Evolutionary conservation across 768 basidiomycete genomes (phyloP).

Genomic region (Boletus eberwhitei): DNA sequence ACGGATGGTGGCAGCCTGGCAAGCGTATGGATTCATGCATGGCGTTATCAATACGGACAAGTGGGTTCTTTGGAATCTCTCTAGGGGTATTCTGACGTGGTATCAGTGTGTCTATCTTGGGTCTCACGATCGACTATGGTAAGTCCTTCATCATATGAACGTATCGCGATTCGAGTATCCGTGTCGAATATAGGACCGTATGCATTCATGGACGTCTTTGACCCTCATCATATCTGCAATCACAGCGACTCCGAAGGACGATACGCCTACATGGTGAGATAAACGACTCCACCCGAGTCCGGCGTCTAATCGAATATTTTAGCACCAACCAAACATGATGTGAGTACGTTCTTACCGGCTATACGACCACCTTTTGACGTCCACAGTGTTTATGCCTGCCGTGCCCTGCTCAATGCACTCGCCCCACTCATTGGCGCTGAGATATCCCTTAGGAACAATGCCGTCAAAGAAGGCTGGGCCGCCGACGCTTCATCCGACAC

Average conservation of each 20-base stretch:
- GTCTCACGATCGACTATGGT: conserved; percentile 78
- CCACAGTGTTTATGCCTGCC: conserved; percentile 70
- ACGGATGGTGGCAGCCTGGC: conserved; percentile 93
- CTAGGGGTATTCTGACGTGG: conserved; percentile 4
- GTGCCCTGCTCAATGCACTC: conserved; percentile 71
- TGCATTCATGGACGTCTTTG: conserved; percentile 94
- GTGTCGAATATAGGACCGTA: conserved; percentile 61
- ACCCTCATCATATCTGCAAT: conserved; percentile 84
- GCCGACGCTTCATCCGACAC: conserved; percentile 47
- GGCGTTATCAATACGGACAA: conserved; percentile 98
- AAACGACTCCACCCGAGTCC: not conserved
- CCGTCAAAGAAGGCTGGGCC: conserved; percentile 60
- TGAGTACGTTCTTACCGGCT: conserved; percentile 32
- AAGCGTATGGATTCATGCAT: conserved; percentile 92
- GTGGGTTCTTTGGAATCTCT: conserved; percentile 36
- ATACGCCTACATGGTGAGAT: conserved; percentile 62
- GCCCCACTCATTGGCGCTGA: conserved; percentile 88
- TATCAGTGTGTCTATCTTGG: conserved; percentile 67
- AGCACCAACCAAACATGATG: conserved; percentile 83
- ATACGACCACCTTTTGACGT: conserved; percentile 1
- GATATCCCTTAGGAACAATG: conserved; percentile 46
- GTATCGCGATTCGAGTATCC: not conserved
- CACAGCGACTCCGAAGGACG: conserved; percentile 77
- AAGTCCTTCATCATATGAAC: conserved; percentile 3
- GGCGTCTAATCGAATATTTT: conserved; percentile 4